Conservation (phyloP, 306 rosid species). For the Lathyrus sativus region DNA sequence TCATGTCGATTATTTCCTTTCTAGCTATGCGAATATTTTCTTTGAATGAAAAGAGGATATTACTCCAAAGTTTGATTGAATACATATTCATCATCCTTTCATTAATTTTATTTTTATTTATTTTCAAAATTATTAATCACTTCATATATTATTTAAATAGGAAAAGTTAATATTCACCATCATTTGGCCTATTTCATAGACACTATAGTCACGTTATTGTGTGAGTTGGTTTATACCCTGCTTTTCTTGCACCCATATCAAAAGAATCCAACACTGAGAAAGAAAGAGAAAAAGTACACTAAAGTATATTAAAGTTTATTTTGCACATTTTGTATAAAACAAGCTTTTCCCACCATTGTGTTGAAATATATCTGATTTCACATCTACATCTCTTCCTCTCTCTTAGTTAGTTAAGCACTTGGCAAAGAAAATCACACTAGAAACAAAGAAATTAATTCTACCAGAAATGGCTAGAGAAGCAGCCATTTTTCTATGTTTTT, state of each 20-base stretch:
- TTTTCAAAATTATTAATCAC: neutral
- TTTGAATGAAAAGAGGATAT: neutral
- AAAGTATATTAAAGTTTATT: conserved; percentile 49
- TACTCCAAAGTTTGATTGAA: too few relatives aligned
- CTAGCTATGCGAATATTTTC: neutral
- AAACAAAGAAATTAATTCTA: conserved; percentile 11
- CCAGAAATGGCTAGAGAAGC: conserved; percentile 53
- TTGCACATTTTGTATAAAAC: conserved; percentile 45
- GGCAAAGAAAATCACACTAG: conserved; percentile 8
- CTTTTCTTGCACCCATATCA: conserved; percentile 74
- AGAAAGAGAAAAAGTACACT: conserved; percentile 18
- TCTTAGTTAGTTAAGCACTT: conserved; percentile 24
- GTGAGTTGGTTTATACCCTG: conserved; percentile 78
- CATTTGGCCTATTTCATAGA: conserved; percentile 30
- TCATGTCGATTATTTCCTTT: neutral
- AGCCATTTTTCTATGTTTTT: conserved; percentile 67
- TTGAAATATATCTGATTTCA: conserved; percentile 12
- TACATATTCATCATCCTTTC: too few relatives aligned
- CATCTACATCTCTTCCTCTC: neutral
- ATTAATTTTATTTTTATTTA: too few relatives aligned
- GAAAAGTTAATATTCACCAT: conserved; percentile 25
- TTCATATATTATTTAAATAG: conserved; percentile 28
- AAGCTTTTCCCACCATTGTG: conserved; percentile 48
- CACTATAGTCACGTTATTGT: conserved; percentile 42
- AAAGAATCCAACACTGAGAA: conserved; percentile 62